Evolutionary conservation across 192 early-diverging fungal genomes (phyloP), one percentile per base, ranked within the genome.

Genomic region (Backusella tuberculispora): DNA sequence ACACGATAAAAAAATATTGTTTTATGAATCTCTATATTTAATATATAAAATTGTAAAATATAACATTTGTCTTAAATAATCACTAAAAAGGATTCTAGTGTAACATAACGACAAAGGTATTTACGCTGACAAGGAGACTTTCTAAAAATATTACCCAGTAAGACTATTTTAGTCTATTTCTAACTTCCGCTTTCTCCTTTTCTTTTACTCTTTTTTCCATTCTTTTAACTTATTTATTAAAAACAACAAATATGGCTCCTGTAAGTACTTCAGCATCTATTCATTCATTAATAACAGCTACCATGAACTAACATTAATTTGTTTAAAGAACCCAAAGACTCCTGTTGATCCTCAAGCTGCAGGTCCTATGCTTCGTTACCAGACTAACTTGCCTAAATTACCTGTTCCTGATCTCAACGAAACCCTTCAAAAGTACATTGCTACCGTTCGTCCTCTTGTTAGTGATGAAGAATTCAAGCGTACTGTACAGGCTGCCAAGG

Each of bases 381-480:
- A 95, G 78, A 81, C 78, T 26, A 86, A 87, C 73, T 85, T 99
- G 65, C 95, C 96, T 50, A 92, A 91, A 76, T 89, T 99, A 53
- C 96, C 96, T 2, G 96, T 99, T 48, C 96, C 98, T 38, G 78
- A 87, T 17, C 85, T 99, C 46, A 76, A 86, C 24, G 92, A 94
- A 71, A 99, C 98, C 3, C 83, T 91, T 71, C 89, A 87, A 42
- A 92, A 90, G 78, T 99, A 99, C 80, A 87, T 98, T 63, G 79
- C 86, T 71, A 88, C 90, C 4, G 84, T 99, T 38, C 85, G 89
- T 68, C 93, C 96, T 13, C 82, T 95, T 26, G 78, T 92, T 69
- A 87, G 81, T 42, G 87, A 88, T 37, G 87, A 85, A 56, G 93
- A 95, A 48, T 95, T 89, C 73, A 89, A 88, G 60, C 75, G 85